Evolutionary conservation across 108 stramenopile species (phyloP).

Genomic region (Fragilaria radians): DNA sequence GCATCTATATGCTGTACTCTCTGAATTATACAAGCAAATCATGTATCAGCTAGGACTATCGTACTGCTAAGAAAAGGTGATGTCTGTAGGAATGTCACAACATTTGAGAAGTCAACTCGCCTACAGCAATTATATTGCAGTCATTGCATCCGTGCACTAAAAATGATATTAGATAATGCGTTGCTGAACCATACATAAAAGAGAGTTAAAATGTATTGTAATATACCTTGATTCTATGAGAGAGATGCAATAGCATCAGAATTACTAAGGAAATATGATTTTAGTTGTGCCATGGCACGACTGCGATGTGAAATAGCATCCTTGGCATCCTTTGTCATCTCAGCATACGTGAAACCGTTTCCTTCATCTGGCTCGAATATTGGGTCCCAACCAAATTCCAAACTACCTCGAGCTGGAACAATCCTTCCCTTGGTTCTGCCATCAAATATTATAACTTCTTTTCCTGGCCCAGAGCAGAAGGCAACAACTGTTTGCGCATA

Average conservation of each 20-base stretch:
- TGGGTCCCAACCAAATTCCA: slow-evolving; percentile 91
- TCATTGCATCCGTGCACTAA: too few relatives aligned
- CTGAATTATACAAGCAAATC: too few relatives aligned
- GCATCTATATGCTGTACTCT: too few relatives aligned
- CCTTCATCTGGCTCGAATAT: slow-evolving; percentile 78
- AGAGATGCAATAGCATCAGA: neutral
- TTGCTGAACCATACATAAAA: too few relatives aligned
- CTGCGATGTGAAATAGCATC: slow-evolving; percentile 81
- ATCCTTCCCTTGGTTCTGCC: slow-evolving; percentile 62
- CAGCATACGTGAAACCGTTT: slow-evolving; percentile 71
- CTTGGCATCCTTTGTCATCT: slow-evolving; percentile 83
- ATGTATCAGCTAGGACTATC: too few relatives aligned
- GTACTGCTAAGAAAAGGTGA: too few relatives aligned
- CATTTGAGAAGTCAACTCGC: too few relatives aligned
- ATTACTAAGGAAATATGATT: slow-evolving; percentile 13
- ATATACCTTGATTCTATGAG: neutral
- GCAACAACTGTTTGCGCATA: slow-evolving; percentile 91
- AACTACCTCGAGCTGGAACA: slow-evolving; percentile 67
- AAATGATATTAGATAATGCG: too few relatives aligned
- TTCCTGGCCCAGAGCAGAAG: slow-evolving; percentile 64
- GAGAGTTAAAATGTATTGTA: too few relatives aligned
- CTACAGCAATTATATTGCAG: too few relatives aligned
- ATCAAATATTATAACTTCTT: slow-evolving; percentile 57
- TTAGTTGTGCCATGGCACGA: slow-evolving; percentile 55
- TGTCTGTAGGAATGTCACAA: too few relatives aligned